Evolutionary conservation across 371 early-diverging fungal genomes (phyloP), one percentile per base, ranked within the genome.

Genomic region (Mortierella sp.): DNA sequence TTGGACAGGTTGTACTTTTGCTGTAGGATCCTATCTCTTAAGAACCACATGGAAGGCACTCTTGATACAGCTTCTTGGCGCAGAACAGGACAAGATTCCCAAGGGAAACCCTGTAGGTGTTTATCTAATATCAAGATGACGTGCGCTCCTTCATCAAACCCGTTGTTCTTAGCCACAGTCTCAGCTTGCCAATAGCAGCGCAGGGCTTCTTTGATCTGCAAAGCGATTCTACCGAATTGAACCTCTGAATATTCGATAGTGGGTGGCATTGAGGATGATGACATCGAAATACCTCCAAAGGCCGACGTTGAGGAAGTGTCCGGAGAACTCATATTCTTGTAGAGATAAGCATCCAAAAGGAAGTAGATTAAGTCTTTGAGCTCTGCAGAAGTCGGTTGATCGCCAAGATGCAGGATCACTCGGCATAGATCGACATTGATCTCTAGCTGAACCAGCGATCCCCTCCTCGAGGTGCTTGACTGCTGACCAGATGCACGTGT

Each of bases 121-220:
- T 94, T 94, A 78, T 97, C 97, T 45, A 94, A 86, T 5, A 97
- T 90, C 52, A 98, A 77, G 40, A 98, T 90, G 11, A 93, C 75
- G 78, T 97, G 96, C 22, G 66, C 68, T 0, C 70, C 79, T 14
- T 70, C 52, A 66, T 72, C 66, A 72, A 70, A 74, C 62, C 87
- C 68, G 68, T 83, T 70, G 77, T 78, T 57, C 62, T 86, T 49
- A 43, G 77, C 61, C 52, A 70, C 66, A 76, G 77, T 77, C 86
- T 89, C 75, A 14, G 66, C 57, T 40, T 71, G 3, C 83, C 75
- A 83, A 62, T 73, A 87, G 32, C 54, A 32, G 8, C 72, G 63
- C 16, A 72, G 18, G 2, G 77, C 72, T 11, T 78, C 78, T 72
- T 72, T 84, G 62, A 65, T 60, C 60, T 59, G 40, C 26, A 39